Evolutionary conservation across 352 stramenopile genomes (phyloP).

Genomic region (Pythium folliculosum): DNA sequence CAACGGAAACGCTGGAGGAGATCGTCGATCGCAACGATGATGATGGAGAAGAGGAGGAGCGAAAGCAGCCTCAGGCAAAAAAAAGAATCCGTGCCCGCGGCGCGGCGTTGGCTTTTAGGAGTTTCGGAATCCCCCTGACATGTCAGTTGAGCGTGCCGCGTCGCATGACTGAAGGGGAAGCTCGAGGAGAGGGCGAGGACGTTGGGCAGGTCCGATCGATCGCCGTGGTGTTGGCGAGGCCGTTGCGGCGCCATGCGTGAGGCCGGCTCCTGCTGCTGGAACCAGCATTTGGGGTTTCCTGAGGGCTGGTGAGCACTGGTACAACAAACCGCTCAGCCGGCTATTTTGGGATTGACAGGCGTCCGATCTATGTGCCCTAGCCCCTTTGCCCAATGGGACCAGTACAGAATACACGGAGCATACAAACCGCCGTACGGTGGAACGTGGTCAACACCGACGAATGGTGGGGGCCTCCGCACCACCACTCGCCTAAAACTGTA

Average conservation of each 20-base stretch:
- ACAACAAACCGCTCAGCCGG: not conserved
- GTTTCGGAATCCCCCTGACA: not conserved
- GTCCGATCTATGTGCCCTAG: conserved; percentile 7
- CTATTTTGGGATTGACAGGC: conserved; percentile 9
- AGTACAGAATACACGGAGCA: too few species aligned
- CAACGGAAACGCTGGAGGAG: not conserved
- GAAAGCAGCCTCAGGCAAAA: not conserved
- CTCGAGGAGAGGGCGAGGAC: too few species aligned
- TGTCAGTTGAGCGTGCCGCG: not conserved
- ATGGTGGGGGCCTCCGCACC: too few species aligned
- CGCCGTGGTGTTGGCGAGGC: too few species aligned
- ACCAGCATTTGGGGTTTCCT: too few species aligned
- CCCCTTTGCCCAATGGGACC: not conserved
- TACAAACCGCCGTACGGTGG: too few species aligned
- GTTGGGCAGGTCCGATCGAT: too few species aligned
- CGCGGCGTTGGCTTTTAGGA: not conserved
- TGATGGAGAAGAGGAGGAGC: not conserved
- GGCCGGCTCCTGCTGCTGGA: too few species aligned
- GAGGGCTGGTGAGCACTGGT: too few species aligned
- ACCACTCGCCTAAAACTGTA: too few species aligned
- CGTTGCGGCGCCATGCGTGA: too few species aligned
- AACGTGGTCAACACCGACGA: too few species aligned
- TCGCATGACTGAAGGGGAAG: not conserved
- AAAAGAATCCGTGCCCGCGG: not conserved
- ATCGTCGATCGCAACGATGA: not conserved